Conservation (phyloP, 805 yeast species). For the Citeromyces matritensis region DNA sequence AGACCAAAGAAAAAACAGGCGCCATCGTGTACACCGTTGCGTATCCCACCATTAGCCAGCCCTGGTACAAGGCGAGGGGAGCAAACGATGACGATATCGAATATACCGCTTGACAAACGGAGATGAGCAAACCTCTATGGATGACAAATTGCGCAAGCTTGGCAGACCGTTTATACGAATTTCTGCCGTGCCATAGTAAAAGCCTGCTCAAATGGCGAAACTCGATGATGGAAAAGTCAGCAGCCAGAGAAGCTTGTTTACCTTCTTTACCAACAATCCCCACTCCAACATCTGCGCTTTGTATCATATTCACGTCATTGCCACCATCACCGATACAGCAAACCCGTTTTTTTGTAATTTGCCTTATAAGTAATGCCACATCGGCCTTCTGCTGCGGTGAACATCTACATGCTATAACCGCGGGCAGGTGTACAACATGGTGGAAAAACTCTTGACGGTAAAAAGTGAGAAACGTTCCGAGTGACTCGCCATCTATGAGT, state of each 20-base stretch:
- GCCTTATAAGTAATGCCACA: constrained; percentile 68
- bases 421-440: constrained; percentile 66
- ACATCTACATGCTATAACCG: constrained; percentile 97
- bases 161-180: constrained; percentile 91
- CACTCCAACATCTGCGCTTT: constrained; percentile 96
- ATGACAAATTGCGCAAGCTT: constrained; percentile 91
- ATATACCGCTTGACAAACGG: constrained; percentile 89
- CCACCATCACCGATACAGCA: constrained; percentile 99
- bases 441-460: constrained; percentile 62
- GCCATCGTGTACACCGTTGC: constrained; percentile 97
- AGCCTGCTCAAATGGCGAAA: constrained; percentile 80
- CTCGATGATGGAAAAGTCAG: constrained; percentile 89
- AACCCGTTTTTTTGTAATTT: constrained; percentile 73
- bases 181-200: constrained; percentile 94
- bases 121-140: constrained; percentile 87
- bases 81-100: constrained; percentile 79
- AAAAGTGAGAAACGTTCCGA: constrained; percentile 50
- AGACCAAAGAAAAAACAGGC: constrained; percentile 87
- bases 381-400: constrained; percentile 98
- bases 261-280: constrained; percentile 99
- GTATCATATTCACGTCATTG: constrained; percentile 97
- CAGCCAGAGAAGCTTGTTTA: constrained; percentile 91
- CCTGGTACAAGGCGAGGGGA: constrained; percentile 89
- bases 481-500: constrained; percentile 87
- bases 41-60: constrained; percentile 97